Conservation (phyloP, 345 rosid genomes). For the Erodium maritimum region DNA sequence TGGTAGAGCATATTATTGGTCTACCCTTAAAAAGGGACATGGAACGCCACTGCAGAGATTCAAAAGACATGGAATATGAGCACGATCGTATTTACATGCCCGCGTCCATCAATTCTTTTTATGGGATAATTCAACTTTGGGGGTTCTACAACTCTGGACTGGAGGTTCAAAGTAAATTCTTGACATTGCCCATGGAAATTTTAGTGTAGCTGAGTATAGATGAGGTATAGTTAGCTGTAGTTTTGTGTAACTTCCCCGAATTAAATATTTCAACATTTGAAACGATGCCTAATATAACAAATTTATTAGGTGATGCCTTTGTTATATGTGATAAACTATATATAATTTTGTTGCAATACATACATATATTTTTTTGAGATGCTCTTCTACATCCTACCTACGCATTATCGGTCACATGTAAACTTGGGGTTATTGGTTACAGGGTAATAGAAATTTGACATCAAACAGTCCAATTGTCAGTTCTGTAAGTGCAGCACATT, state of each 20-base stretch:
- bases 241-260: too few species aligned
- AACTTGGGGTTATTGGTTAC: constrained; percentile 22
- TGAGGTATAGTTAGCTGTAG: too few species aligned
- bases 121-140: neutral
- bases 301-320: neutral
- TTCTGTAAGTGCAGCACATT: constrained; percentile 56
- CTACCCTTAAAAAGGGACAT: too few species aligned
- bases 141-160: neutral
- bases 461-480: constrained; percentile 74
- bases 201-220: too few species aligned
- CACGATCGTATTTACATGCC: too few species aligned
- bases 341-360: neutral
- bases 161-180: neutral
- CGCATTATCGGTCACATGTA: neutral
- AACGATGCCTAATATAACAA: neutral
- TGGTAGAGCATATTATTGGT: too few species aligned
- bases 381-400: constrained; percentile 2
- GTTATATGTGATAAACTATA: neutral
- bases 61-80: too few species aligned
- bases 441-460: constrained; percentile 84
- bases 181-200: neutral
- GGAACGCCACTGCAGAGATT: neutral
- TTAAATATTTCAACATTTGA: neutral
- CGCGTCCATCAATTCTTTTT: neutral
- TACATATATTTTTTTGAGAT: too few species aligned